Evolutionary conservation across 2,329 filamentous ascomycete species (phyloP).

Genomic region (Aspergillus sp.): DNA sequence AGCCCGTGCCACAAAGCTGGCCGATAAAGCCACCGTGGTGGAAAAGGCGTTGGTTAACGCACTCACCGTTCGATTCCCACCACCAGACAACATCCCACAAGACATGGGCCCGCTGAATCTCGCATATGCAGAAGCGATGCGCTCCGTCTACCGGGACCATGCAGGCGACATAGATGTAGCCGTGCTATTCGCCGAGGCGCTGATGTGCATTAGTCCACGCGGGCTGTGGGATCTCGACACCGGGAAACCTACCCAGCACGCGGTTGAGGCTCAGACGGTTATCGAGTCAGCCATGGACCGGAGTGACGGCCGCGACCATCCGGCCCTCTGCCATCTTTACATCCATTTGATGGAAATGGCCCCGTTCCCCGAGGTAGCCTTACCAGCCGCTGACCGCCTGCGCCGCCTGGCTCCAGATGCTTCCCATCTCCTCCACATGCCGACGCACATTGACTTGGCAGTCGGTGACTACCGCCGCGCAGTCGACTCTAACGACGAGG

Average conservation of each 20-base stretch:
- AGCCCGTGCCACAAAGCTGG: constrained; percentile 31
- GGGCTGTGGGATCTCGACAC: constrained; percentile 51
- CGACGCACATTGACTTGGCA: constrained; percentile 62
- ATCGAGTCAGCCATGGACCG: constrained; percentile 48
- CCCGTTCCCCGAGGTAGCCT: constrained; percentile 49
- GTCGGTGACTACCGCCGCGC: constrained; percentile 60
- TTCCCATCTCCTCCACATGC: constrained; percentile 66
- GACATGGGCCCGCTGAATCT: constrained; percentile 46
- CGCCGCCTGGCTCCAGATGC: constrained; percentile 56
- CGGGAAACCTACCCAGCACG: constrained; percentile 47
- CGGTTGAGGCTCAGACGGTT: constrained; percentile 47
- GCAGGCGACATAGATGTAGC: constrained; percentile 50
- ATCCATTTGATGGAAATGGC: constrained; percentile 73
- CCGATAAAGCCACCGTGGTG: constrained; percentile 32
- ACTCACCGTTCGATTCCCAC: constrained; percentile 45
- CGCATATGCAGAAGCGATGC: constrained; percentile 53
- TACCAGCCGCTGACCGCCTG: constrained; percentile 51
- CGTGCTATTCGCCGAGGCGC: constrained; percentile 51
- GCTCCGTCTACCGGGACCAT: constrained; percentile 41
- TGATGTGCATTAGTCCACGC: constrained; percentile 58
- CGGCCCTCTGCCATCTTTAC: constrained; percentile 63
- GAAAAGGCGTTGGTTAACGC: constrained; percentile 51
- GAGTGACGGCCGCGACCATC: constrained; percentile 45
- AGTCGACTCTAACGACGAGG: constrained; percentile 55
- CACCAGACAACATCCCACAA: constrained; percentile 33